Evolutionary conservation across 495 filamentous ascomycete genomes (phyloP).

Genomic region (Talaromyces nanjingensis): DNA sequence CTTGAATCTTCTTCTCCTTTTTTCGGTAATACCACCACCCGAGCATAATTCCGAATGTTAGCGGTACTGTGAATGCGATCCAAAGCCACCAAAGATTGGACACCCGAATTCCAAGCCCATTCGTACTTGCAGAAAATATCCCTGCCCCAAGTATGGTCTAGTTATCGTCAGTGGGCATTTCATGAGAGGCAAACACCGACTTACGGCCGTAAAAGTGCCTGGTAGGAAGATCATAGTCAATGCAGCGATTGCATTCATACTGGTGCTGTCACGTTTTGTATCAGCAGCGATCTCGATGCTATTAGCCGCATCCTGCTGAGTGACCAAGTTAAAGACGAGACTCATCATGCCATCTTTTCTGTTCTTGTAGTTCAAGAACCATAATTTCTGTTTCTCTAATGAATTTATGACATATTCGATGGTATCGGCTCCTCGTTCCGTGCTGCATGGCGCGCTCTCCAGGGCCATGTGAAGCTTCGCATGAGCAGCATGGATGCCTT

Average conservation of each 20-base stretch:
- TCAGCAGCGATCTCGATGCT: constrained; percentile 29
- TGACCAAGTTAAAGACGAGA: constrained; percentile 18
- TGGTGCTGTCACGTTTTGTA: constrained; percentile 36
- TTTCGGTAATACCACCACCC: neutral
- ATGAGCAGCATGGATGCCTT: neutral
- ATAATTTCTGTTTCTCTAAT: constrained; percentile 14
- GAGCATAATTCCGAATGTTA: neutral
- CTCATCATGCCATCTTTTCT: constrained; percentile 17
- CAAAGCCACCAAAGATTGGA: constrained; percentile 4
- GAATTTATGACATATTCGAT: constrained; percentile 12
- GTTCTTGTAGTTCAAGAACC: constrained; percentile 16
- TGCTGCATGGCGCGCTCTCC: neutral
- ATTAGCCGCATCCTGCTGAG: constrained; percentile 15
- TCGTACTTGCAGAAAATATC: neutral
- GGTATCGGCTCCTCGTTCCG: constrained; percentile 1
- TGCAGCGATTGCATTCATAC: constrained; percentile 47
- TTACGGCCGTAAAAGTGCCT: constrained; percentile 31
- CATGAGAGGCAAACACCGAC: neutral
- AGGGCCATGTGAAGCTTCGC: neutral
- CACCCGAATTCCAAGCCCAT: constrained; percentile 15
- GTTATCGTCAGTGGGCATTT: neutral
- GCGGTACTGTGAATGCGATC: neutral
- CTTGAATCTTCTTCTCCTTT: neutral
- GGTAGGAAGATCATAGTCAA: constrained; percentile 50
- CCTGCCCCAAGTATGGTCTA: neutral